Evolutionary conservation across 495 filamentous ascomycete genomes (phyloP), one percentile per base, ranked within the genome.

Genomic region (Aspergillus bertholletiae): DNA sequence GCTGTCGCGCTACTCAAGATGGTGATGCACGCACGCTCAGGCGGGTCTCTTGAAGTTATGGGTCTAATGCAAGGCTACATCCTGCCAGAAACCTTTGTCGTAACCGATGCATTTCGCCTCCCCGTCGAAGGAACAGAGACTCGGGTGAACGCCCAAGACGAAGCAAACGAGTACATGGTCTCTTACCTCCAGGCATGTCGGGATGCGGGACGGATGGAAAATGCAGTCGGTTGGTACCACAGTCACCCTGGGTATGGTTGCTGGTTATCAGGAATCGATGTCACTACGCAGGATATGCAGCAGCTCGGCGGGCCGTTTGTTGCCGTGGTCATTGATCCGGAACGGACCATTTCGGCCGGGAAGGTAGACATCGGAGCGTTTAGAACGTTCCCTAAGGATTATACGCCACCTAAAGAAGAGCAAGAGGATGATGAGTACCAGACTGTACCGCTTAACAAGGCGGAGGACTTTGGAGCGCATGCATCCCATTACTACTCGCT

Each of bases 301-400:
- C 94, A 99, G 77, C 88, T 87, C 68, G 80, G 81, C 32, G 94
- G 96, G 58, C 95, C 95, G 26, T 97, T 96, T 67, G 82, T 96
- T 37, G 95, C 95, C 20, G 89, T 99, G 49, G 95, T 99, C 34
- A 92, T 99, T 53, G 95, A 99, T 67, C 95, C 95, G 6, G 92
- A 99, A 67, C 86, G 94, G 51, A 99, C 95, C 28, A 93, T 97
- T 49, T 92, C 88, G 35, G 88, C 91, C 6, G 92, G 92, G 30
- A 94, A 94, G 64, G 95, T 99, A 51, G 95, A 99, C 66, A 96
- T 99, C 54, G 95, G 95, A 41, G 93, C 94, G 2, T 99, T 99
- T 71, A 76, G 95, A 46, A 97, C 95, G 17, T 96, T 85, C 60
- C 89, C 94, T 1, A 82, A 89, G 41, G 79, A 83, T 51, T 88